Percentiles rank a stretch among this genome's conserved stretches.
phyloP scores from a whole-genome alignment of 2,329 filamentous ascomycete genomes.

The Colletotrichum simmondsii region DNA sequence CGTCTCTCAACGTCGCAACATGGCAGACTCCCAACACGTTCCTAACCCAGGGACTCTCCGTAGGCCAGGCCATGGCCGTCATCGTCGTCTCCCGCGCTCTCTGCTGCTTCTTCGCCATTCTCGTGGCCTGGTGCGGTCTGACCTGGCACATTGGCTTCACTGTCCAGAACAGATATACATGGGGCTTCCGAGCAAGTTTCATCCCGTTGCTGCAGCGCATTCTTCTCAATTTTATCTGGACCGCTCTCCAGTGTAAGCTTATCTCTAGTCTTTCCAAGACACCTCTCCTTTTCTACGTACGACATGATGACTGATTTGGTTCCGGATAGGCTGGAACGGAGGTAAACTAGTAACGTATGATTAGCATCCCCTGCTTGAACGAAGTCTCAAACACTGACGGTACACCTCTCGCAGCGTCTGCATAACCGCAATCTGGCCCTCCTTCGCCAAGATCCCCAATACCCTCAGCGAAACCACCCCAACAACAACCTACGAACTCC shows the following conservation, averaged over 20 bases:
- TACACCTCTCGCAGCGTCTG: constrained; percentile 40
- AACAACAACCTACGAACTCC: constrained; percentile 52
- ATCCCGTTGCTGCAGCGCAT: constrained; percentile 59
- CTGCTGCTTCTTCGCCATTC: constrained; percentile 52
- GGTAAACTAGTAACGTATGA: neutral
- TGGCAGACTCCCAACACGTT: constrained; percentile 61
- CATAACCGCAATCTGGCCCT: constrained; percentile 57
- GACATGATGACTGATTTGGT: neutral
- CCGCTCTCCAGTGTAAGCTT: neutral
- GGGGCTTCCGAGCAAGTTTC: constrained; percentile 60
- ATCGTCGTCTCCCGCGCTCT: constrained; percentile 56
- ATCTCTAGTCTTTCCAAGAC: neutral
- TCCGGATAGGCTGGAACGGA: neutral
- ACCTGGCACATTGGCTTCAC: constrained; percentile 63
- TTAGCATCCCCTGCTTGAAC: neutral
- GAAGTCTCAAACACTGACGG: neutral
- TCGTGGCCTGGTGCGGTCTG: constrained; percentile 59
- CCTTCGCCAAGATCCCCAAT: constrained; percentile 55
- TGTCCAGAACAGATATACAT: constrained; percentile 59
- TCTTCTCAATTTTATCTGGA: constrained; percentile 60
- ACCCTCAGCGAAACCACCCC: constrained; percentile 50
- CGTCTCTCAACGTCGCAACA: constrained; percentile 51
- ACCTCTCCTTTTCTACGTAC: accelerated
- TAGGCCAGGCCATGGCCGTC: constrained; percentile 57
- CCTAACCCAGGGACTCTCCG: constrained; percentile 58